Conservation (phyloP, 176 grass and related monocot species). For the Bothriochloa decipiens region DNA sequence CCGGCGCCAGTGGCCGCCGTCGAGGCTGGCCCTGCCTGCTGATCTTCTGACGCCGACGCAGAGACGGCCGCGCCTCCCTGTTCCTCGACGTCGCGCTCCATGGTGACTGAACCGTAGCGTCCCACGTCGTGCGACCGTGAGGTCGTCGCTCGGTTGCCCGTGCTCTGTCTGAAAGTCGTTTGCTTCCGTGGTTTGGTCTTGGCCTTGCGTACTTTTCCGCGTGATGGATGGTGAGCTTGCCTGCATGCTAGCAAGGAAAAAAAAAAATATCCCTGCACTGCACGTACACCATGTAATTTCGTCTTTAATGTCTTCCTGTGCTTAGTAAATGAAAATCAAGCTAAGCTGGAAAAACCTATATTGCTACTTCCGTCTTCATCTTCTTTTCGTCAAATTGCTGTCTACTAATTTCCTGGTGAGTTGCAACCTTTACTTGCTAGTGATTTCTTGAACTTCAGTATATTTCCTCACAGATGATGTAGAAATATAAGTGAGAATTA, state of each 20-base stretch:
- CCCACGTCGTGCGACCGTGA: background rate
- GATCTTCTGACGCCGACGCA: background rate
- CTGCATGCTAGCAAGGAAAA: background rate
- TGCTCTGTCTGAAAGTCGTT: background rate
- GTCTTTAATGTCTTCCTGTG: background rate
- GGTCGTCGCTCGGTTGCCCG: background rate
- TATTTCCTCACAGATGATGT: no score
- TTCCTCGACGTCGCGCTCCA: background rate
- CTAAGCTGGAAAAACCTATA: background rate
- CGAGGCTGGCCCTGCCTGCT: constrained; percentile 35
- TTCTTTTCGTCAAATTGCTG: background rate
- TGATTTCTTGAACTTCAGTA: no score
- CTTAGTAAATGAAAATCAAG: constrained; percentile 28
- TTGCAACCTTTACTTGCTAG: background rate
- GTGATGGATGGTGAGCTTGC: background rate
- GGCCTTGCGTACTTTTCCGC: background rate
- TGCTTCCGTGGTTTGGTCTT: background rate
- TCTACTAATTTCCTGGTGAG: background rate
- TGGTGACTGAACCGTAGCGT: background rate
- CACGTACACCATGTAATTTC: background rate
- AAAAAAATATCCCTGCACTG: background rate
- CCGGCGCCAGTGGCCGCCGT: constrained; percentile 33
- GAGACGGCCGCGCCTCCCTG: background rate
- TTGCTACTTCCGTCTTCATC: background rate
- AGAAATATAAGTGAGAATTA: no score